Base-by-base conservation (phyloP, 2,329 filamentous ascomycete genomes). In the Sporothrix variecibatus region DNA sequence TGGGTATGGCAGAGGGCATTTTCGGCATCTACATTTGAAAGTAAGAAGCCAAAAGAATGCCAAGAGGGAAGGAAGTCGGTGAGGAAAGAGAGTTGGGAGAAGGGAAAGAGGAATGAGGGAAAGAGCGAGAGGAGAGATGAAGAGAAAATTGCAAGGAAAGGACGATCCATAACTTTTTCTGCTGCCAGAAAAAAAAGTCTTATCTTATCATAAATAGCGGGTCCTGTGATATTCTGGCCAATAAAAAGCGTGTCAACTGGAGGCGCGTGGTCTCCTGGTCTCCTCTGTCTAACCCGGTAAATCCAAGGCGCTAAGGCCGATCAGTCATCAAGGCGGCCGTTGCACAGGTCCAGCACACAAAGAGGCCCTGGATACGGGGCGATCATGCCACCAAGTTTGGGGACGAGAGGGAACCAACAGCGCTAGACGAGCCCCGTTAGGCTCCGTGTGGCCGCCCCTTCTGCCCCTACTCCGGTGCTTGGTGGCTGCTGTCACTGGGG, bases 171-270 rank as follows among this genome's bases (percentile, higher is more conserved):
- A 26, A 8, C 40, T 73, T 51, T 71, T 75, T 74, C 62, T 73
- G 38, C 56, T 65, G 34, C 26, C 40, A 46, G 34, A 75, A 73
- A 74, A 77, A 72, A 75, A 74, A 65, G 49, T 31, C 28, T 76
- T 77, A 76, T 77, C 76, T 78, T 77, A 77, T 77, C 76, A 40
- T 1, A 17, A 23, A n/a, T 15, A n/a, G 34, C 67, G 34, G 71
- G 38, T 34, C 49, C 64, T 31, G 1, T 28, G 2, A n/a, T 9
- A 2, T 28, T 5, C 11, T 15, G 17, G 17, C 65, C 65, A 69
- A 69, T 69, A 11, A 6, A 68, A 51, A 4, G 15, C 23, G 17
- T 28, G 56, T 15, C n/a, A 1, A 2, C n/a, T 49, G 7, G 64
- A 23, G 15, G 38, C n/a, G 8, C 40, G 26, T 31, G 23, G n/a